Evolutionary conservation across 257 asterid genomes (phyloP).

Genomic region (Petrea volubilis): DNA sequence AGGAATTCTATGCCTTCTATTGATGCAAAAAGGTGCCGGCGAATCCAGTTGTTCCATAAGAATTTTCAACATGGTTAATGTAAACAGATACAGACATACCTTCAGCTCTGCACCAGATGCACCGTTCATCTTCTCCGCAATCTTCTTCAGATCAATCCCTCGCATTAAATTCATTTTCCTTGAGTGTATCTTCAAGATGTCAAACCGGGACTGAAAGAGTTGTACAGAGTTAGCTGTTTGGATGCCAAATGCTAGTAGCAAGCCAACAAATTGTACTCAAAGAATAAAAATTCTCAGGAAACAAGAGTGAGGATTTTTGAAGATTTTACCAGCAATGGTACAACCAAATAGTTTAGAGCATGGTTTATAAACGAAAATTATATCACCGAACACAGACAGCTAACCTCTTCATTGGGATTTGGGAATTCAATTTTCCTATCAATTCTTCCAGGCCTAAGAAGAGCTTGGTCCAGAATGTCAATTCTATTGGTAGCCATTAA

Average conservation of each 20-base stretch:
- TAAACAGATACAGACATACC: conserved; percentile 40
- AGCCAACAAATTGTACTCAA: background rate
- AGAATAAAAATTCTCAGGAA: background rate
- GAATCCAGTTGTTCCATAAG: background rate
- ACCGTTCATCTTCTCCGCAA: conserved; percentile 91
- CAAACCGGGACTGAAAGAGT: conserved; percentile 70
- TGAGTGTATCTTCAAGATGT: conserved; percentile 88
- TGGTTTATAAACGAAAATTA: background rate
- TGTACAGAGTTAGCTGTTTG: conserved; percentile 15
- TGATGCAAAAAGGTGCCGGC: background rate
- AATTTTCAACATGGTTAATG: background rate
- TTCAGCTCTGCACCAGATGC: conserved; percentile 95
- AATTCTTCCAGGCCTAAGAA: conserved; percentile 91
- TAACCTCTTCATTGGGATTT: conserved; percentile 86
- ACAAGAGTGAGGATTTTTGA: background rate
- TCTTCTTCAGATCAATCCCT: conserved; percentile 87
- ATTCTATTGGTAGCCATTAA: conserved; percentile 94
- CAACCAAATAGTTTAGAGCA: background rate
- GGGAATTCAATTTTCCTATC: conserved; percentile 95
- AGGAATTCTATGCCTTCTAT: background rate
- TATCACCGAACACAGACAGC: background rate
- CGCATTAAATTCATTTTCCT: conserved; percentile 91
- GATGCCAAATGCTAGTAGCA: background rate
- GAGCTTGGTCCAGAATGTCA: conserved; percentile 90
- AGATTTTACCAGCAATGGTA: background rate